phyloP scores from a whole-genome alignment of 116 monocot species.

The Thalassia testudinum region DNA sequence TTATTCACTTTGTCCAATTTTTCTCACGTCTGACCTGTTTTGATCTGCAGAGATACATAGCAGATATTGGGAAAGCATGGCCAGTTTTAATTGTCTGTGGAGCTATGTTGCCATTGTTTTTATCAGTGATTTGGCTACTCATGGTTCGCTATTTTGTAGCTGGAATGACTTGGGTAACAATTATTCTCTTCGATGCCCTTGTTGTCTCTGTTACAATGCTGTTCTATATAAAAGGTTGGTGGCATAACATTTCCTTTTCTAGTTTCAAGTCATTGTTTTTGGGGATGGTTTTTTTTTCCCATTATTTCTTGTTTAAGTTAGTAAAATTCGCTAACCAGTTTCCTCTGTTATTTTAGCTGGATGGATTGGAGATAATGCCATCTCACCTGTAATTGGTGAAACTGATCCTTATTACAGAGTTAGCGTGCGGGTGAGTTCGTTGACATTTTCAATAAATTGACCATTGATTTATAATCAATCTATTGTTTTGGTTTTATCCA shows the following conservation, averaged over 20 bases:
- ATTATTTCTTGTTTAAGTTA: neutral
- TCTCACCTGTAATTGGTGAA: constrained; percentile 88
- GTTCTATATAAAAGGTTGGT: constrained; percentile 85
- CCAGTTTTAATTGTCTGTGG: constrained; percentile 97
- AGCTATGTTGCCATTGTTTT: constrained; percentile 74
- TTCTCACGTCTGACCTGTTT: neutral
- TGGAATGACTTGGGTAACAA: constrained; percentile 97
- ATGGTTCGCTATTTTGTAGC: constrained; percentile 96
- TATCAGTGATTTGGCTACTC: constrained; percentile 84
- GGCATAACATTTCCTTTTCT: neutral
- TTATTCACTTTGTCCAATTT: too few species aligned
- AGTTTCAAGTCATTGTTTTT: neutral
- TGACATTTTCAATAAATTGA: too few species aligned
- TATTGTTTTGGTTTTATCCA: too few species aligned
- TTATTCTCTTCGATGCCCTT: constrained; percentile 70
- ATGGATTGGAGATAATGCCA: constrained; percentile 91
- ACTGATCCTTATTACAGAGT: constrained; percentile 70
- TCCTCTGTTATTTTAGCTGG: constrained; percentile 52
- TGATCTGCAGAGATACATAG: constrained; percentile 81
- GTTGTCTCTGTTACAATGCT: constrained; percentile 91
- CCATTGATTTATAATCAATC: too few species aligned
- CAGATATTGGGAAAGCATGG: constrained; percentile 97
- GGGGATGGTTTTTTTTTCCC: neutral
- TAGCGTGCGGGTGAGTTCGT: constrained; percentile 67
- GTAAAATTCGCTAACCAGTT: too few species aligned